Evolutionary conservation across 768 basidiomycete species (phyloP), one percentile per base, ranked within the genome.

Genomic region (Xerocomus potaroensis): DNA sequence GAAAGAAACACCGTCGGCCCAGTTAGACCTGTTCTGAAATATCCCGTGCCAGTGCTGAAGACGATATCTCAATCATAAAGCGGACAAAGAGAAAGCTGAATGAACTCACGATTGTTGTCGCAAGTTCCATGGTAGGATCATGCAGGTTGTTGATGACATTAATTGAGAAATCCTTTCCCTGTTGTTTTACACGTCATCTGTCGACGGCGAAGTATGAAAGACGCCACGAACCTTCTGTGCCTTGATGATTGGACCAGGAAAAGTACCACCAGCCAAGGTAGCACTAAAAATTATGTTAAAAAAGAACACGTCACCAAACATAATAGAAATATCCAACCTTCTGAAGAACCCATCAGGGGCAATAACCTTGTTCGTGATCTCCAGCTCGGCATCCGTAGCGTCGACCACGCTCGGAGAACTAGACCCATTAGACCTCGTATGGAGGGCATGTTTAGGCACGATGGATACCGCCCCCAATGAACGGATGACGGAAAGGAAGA

Each of bases 271-370:
- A 29, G 75, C 73, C 32, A 79, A 60, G 3, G 72, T 66, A 16
- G 77, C 59, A 29, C 74, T 75, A 22, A 15, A 19, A 24, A 26
- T 12, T 7, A 4, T 3, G 22, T 54, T 26, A 53, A 31, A 24
- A 27, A 12, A 34, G 15, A 14, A 11, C 5, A 38, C 11, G 38
- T 0, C 12, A 8, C 2, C 10, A 37, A 43, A 27, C 6, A 30
- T 15, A 49, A 3, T 15, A 48, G 63, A 62, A 48, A 2, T 18
- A 49, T 64, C 64, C 16, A 26, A 73, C 73, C 67, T 63, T 34
- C 64, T 64, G 36, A 45, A 43, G 46, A 71, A 78, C 18, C 79
- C 78, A 60, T 80, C 79, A 0, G 80, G 79, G 12, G 73, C 53
- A 43, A 80, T 72, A 11, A 61, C 47, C 41, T 62, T 63, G 59